Conservation (phyloP, 805 yeast species). For the Candida anglica region DNA sequence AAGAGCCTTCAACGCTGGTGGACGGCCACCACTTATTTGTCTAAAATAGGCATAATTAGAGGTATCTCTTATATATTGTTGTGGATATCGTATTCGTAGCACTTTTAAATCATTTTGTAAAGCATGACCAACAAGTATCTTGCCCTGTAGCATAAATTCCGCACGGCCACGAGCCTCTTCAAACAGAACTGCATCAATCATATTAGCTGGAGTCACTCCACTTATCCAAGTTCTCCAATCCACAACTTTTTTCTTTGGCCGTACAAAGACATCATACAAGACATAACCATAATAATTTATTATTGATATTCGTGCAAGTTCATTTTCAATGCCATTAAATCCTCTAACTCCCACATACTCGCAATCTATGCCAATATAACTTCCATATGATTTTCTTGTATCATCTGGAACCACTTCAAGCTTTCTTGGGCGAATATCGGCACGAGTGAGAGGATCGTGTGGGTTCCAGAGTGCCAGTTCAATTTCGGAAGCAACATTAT, state of each 20-base stretch:
- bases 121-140: constrained; percentile 81
- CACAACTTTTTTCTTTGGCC: constrained; percentile 70
- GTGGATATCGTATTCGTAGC: constrained; percentile 65
- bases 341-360: constrained; percentile 96
- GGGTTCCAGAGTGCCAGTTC: too few relatives aligned
- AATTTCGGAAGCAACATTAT: too few relatives aligned
- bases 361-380: constrained; percentile 81
- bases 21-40: constrained; percentile 57
- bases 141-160: constrained; percentile 47
- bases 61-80: constrained; percentile 66
- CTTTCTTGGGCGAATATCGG: too few relatives aligned
- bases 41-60: constrained; percentile 57
- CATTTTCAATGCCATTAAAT: constrained; percentile 62
- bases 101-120: constrained; percentile 73
- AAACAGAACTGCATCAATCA: constrained; percentile 65
- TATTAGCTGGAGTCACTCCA: constrained; percentile 71
- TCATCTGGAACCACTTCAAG: too few relatives aligned
- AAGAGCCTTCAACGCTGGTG: constrained; percentile 70
- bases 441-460: too few relatives aligned
- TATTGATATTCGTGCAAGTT: constrained; percentile 80
- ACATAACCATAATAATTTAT: constrained; percentile 79
- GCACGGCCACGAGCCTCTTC: constrained; percentile 61
- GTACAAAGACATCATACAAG: constrained; percentile 69
- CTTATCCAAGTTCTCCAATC: constrained; percentile 94
- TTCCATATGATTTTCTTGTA: too few relatives aligned